Evolutionary conservation across 2,329 filamentous ascomycete species (phyloP), one percentile per base, ranked within the genome.

Genomic region (Volutella citrinella): DNA sequence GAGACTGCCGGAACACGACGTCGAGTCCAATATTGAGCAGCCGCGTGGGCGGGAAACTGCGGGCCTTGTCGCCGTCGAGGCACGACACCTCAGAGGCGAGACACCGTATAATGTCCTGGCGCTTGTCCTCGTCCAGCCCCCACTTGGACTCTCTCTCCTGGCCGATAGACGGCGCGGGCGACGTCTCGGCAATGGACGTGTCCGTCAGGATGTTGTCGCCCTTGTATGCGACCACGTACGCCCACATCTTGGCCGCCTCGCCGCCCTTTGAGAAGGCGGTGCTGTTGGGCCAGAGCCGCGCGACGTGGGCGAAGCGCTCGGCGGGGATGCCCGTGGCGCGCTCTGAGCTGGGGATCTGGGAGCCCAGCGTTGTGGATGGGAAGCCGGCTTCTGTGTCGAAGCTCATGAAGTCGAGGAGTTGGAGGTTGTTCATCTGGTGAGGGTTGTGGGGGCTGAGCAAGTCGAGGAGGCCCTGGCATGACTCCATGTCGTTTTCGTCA

Each of bases 111-210:
- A 35, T 25, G 11, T 30, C 32, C 11, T 30, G 27, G 4, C 32
- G 19, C 12, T 35, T 35, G 7, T 30, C 32, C 9, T 35, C 32
- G 11, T 35, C 32, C 6, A 35, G 14, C 2, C 27, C 32, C 32
- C 32, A 30, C 30, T 30, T 35, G 5, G 32, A 35, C 16, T 35
- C 27, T 6, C 30, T 35, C 26, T 23, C 32, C 11, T 35, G 29
- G 8, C 32, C 19, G 3, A 35, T 35, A 3, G 26, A 17, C 5
- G 32, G 32, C 15, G 19, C 30, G 10, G 27, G 26, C 15, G 27
- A 35, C 6, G 19, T 18, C 13, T 35, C 19, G 5, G 27, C 29
- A 5, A 30, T 30, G n/a, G 24, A 35, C 8, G 24, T 19, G n/a
- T 30, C 25, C 5, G 30, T 34, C 5, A 23, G 27, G 11, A 30